Conservation (phyloP, 2,329 filamentous ascomycete species). For the Ramularia endophylla region DNA sequence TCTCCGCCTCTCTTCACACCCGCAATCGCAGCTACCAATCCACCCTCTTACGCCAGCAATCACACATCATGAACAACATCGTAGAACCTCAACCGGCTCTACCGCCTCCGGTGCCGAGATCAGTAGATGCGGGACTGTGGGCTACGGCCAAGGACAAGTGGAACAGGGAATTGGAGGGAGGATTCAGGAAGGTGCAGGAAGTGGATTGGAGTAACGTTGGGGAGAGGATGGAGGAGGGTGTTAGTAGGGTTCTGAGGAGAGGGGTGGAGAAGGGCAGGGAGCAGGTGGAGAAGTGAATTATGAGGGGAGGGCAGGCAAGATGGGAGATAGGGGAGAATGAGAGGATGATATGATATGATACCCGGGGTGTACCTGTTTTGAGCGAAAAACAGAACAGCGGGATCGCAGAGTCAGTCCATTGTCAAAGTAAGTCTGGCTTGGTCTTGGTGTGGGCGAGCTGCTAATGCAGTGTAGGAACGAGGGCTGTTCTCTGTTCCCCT, state of each 20-base stretch:
- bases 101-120: conserved; percentile 35
- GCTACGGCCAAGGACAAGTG: conserved; percentile 47
- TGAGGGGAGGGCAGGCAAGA: too few relatives aligned
- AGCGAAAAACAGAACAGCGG: too few relatives aligned
- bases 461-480: too few relatives aligned
- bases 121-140: conserved; percentile 35
- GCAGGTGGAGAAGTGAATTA: conserved; percentile 7
- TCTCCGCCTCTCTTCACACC: conserved; percentile 38
- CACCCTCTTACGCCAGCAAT: conserved; percentile 42
- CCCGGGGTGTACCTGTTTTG: too few relatives aligned
- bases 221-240: conserved; percentile 37
- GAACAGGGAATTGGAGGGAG: conserved; percentile 43
- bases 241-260: conserved; percentile 28
- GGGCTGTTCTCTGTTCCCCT: too few relatives aligned
- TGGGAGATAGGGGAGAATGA: too few relatives aligned
- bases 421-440: too few relatives aligned
- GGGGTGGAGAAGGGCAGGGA: conserved; percentile 25
- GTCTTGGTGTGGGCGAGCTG: too few relatives aligned
- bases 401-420: too few relatives aligned
- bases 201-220: conserved; percentile 38
- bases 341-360: too few relatives aligned
- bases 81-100: conserved; percentile 38
- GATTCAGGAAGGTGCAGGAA: conserved; percentile 39
- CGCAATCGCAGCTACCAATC: conserved; percentile 43
- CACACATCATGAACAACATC: conserved; percentile 38